A percentile compares a stretch with the other conserved stretches of the same genome.
Conservation (phyloP, 2,329 filamentous ascomycete genomes). For the Diaporthe vexans region DNA sequence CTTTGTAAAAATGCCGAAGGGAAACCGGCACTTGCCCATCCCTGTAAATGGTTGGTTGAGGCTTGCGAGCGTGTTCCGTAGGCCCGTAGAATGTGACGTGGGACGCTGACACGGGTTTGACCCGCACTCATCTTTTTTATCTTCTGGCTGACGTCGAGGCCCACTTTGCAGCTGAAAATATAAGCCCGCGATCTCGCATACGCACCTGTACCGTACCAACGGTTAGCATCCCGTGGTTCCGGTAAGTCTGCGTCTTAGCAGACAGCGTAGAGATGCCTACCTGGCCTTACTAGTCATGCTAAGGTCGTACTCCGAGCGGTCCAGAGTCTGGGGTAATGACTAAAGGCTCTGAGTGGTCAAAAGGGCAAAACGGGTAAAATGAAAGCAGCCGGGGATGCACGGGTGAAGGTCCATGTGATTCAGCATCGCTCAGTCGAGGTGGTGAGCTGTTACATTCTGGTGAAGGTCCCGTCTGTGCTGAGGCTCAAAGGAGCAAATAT, state of each 20-base stretch:
- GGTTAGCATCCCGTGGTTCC: constrained; percentile 30
- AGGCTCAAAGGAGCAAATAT: constrained; percentile 26
- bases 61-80: constrained; percentile 19
- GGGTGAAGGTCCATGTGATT: constrained; percentile 14
- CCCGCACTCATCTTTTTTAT: constrained; percentile 3
- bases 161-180: constrained; percentile 8
- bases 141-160: constrained; percentile 7
- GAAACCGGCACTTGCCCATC: constrained; percentile 15
- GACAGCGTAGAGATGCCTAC: not conserved
- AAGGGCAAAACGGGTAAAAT: constrained; percentile 18
- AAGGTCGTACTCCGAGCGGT: constrained; percentile 14
- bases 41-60: constrained; percentile 7
- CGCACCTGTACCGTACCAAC: constrained; percentile 11
- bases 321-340: constrained; percentile 18
- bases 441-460: constrained; percentile 26
- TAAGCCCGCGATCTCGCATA: constrained; percentile 23
- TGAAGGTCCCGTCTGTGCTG: constrained; percentile 25
- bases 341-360: constrained; percentile 10
- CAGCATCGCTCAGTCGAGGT: constrained; percentile 1
- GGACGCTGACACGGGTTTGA: not conserved
- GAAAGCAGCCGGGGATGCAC: constrained; percentile 10
- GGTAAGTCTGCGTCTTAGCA: not conserved
- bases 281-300: constrained; percentile 31
- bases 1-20: constrained; percentile 22
- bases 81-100: constrained; percentile 17